These are phyloP conservation scores for Mycena chlorophos DNA, from an alignment of 768 basidiomycete species.

Conservation along the genomic window DNA sequence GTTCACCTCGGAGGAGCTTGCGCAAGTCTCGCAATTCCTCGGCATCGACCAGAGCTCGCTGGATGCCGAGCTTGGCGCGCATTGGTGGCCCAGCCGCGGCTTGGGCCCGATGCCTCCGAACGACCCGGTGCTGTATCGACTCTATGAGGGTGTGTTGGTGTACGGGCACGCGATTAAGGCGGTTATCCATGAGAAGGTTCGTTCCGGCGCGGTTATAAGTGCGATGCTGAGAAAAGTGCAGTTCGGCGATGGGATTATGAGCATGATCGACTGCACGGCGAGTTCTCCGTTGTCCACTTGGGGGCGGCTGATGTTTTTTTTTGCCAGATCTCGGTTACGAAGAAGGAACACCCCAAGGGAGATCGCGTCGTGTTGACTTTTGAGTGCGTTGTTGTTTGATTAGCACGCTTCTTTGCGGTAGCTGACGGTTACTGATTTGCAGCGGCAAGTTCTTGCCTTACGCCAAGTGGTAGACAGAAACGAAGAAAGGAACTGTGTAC, in stretches of 20 bases:
- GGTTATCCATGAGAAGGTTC: conserved; percentile 79
- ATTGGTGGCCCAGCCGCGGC: conserved; percentile 78
- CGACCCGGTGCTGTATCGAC: conserved; percentile 78
- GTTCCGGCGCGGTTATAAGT: background rate
- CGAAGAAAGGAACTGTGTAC: too few species aligned
- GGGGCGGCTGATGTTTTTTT: background rate
- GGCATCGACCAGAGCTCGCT: conserved; percentile 43
- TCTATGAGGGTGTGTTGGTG: conserved; percentile 77
- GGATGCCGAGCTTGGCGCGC: conserved; percentile 50
- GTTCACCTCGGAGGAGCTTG: conserved; percentile 58
- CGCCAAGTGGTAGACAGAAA: conserved; percentile 8
- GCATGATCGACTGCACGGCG: conserved; percentile 79
- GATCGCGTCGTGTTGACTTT: conserved; percentile 79
- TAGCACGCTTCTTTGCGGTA: background rate
- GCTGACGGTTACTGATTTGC: background rate
- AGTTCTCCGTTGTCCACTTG: background rate
- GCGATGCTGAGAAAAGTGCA: conserved; percentile 24
- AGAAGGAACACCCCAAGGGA: conserved; percentile 74
- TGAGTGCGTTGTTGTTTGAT: conserved; percentile 51
- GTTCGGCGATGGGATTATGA: conserved; percentile 90
- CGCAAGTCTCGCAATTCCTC: conserved; percentile 50
- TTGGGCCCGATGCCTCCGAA: conserved; percentile 70
- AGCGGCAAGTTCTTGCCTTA: conserved; percentile 23
- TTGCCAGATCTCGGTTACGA: conserved; percentile 49
- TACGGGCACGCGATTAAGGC: conserved; percentile 83